Conservation (phyloP, 2,329 filamentous ascomycete species). For the Ramularia collo-cygni region DNA sequence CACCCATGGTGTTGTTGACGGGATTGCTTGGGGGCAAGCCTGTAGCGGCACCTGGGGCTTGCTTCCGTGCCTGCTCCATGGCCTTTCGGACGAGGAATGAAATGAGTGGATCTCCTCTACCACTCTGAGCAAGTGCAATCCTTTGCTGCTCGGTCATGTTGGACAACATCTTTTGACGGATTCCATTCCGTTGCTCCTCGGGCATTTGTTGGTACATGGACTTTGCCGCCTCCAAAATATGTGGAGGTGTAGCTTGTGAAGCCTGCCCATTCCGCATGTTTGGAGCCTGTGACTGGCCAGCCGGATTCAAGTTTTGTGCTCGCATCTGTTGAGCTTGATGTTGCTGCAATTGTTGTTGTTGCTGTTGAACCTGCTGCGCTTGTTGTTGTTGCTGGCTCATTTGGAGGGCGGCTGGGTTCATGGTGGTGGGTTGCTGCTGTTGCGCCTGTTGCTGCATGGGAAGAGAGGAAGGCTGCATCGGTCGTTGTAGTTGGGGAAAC, state of each 20-base stretch:
- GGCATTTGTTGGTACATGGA: conserved; percentile 17
- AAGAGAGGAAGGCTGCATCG: conserved; percentile 25
- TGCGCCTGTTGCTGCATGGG: conserved; percentile 15
- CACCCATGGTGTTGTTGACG: conserved; percentile 32
- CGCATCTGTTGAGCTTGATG: conserved; percentile 17
- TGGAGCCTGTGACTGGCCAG: conserved; percentile 1
- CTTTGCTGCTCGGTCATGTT: conserved; percentile 18
- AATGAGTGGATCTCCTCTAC: conserved; percentile 21
- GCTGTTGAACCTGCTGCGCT: conserved; percentile 11
- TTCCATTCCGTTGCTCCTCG: conserved; percentile 20
- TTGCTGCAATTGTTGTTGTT: conserved; percentile 18
- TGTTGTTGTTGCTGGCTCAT: conserved; percentile 9
- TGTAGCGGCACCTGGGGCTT: conserved; percentile 8
- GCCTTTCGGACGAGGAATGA: conserved; percentile 13
- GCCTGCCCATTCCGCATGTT: conserved; percentile 3
- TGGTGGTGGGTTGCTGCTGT: conserved; percentile 14
- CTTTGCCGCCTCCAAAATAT: too few relatives aligned
- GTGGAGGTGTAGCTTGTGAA: conserved; percentile 11
- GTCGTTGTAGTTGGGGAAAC: conserved; percentile 23
- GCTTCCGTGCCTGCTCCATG: conserved; percentile 5
- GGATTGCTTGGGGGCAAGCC: conserved; percentile 11
- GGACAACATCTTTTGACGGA: conserved; percentile 19
- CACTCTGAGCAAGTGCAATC: conserved; percentile 7
- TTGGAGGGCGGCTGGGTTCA: conserved; percentile 23
- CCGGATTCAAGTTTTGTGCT: conserved; percentile 8